Base-by-base conservation (phyloP, 2,329 filamentous ascomycete species). In the Aspergillus alliaceus region DNA sequence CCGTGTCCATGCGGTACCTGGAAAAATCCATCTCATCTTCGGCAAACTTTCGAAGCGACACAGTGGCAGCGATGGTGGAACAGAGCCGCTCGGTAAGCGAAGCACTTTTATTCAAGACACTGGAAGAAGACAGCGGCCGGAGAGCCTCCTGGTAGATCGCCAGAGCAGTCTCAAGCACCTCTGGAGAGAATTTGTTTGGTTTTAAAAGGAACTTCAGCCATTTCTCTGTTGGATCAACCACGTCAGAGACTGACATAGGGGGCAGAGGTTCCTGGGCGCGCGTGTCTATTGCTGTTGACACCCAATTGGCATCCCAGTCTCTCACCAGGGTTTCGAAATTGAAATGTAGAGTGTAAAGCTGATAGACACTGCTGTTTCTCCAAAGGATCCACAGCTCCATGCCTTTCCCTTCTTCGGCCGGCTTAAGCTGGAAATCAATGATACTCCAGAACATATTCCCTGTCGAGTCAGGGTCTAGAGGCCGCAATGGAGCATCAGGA, bases 121-220 rank as follows among this genome's bases (percentile, higher is more conserved):
- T 59, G 83, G 75, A 14, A 6, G 72, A 65, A 5, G 69, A 68
- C 27, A 75, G 63, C 7, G 78, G 69, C 24, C 78, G 78, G 11
- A 83, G 70, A 3, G 80, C 89, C 63, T 87, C 86, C 70, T 91
- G 88, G 67, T 96, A 97, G 56, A 96, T 90, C 25, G 84, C 81
- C 32, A 98, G 78, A 1, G 93, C 90, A 15, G 91, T 91, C 71
- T 96, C 91, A 14, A 99, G 80, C 0, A 91, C 93, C 7, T 90
- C 82, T 32, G 82, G 83, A 0, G 90, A 89, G 69, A 96, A 98
- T 53, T 89, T 86, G 15, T 91, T 91, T 1, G 95, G 93, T 58
- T 86, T 87, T 66, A 98, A 84, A 57, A 99, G 86, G 63, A 90
- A 89, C 27, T 89, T 82, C 8, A 97, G 78, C 95, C 95, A 99